These are phyloP conservation scores for Senecio squalidus DNA, from an alignment of 140 eudicot genomes.

Conservation along the genomic window DNA sequence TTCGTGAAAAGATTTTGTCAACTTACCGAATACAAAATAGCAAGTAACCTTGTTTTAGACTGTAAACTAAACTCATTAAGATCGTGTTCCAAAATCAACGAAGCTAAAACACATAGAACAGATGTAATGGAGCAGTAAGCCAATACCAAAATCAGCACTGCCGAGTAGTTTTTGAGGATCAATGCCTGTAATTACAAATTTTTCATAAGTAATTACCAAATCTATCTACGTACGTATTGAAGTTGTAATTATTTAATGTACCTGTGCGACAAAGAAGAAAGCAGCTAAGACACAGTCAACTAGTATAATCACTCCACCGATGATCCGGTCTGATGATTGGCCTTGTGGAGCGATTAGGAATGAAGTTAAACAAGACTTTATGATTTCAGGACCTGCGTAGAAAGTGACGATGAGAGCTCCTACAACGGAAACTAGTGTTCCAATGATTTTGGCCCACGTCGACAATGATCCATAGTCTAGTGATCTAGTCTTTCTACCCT, in stretches of 20 bases:
- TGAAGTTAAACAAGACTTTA: slow-evolving; percentile 16
- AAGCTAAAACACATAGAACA: slow-evolving; percentile 43
- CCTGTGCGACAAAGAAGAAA: slow-evolving; percentile 52
- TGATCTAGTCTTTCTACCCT: slow-evolving; percentile 67
- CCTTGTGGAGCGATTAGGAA: slow-evolving; percentile 21
- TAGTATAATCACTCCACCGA: slow-evolving; percentile 60
- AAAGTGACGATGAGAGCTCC: slow-evolving; percentile 70
- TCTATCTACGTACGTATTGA: not conserved
- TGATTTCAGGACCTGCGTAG: slow-evolving; percentile 55
- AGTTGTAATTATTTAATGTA: slow-evolving; percentile 8
- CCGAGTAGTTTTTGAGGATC: slow-evolving; percentile 51
- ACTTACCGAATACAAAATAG: slow-evolving; percentile 61
- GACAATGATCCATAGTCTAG: slow-evolving; percentile 20
- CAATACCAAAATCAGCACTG: slow-evolving; percentile 49
- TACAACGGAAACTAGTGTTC: slow-evolving; percentile 45
- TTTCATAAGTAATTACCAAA: slow-evolving; percentile 1
- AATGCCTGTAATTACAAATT: slow-evolving; percentile 56
- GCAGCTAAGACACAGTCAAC: slow-evolving; percentile 45
- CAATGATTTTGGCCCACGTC: slow-evolving; percentile 45
- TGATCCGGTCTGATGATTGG: slow-evolving; percentile 38
- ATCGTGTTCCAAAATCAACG: slow-evolving; percentile 52
- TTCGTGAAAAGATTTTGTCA: not conserved
- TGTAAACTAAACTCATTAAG: slow-evolving; percentile 48
- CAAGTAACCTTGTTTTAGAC: slow-evolving; percentile 41
- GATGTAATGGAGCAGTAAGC: slow-evolving; percentile 57